phyloP scores from a whole-genome alignment of 2,329 filamentous ascomycete genomes.

The Volutella citrinella region DNA sequence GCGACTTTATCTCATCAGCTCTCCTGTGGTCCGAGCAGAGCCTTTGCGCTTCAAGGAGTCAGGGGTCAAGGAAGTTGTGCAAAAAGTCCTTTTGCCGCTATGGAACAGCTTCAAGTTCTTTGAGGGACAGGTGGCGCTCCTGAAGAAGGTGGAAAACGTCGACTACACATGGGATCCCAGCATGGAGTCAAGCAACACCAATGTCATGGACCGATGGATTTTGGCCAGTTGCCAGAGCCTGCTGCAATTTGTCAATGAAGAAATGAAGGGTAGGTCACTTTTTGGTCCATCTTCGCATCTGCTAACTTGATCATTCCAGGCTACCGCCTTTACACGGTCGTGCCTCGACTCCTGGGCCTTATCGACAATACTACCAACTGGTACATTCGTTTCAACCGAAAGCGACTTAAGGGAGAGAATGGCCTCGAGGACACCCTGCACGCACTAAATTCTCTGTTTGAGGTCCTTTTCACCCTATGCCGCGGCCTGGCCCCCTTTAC shows the following conservation, averaged over 20 bases:
- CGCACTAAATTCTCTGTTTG: slow-evolving; percentile 90
- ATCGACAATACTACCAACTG: slow-evolving; percentile 98
- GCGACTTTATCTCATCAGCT: slow-evolving; percentile 94
- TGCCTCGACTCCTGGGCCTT: slow-evolving; percentile 75
- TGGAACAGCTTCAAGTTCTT: slow-evolving; percentile 99
- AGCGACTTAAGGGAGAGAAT: slow-evolving; percentile 85
- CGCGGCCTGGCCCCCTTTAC: slow-evolving; percentile 90
- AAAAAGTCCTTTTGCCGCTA: slow-evolving; percentile 82
- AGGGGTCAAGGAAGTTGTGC: slow-evolving; percentile 92
- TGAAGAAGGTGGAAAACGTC: slow-evolving; percentile 79
- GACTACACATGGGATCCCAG: slow-evolving; percentile 78
- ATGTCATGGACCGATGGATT: slow-evolving; percentile 97
- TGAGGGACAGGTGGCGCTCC: slow-evolving; percentile 76
- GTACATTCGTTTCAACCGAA: slow-evolving; percentile 95
- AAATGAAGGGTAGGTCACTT: slow-evolving; percentile 70
- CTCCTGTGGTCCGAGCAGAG: slow-evolving; percentile 88
- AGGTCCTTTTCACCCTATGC: slow-evolving; percentile 86
- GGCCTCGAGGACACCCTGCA: slow-evolving; percentile 83
- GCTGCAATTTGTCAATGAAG: slow-evolving; percentile 85
- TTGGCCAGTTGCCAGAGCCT: slow-evolving; percentile 88
- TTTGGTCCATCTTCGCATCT: no score
- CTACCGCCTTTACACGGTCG: slow-evolving; percentile 85
- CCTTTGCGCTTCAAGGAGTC: slow-evolving; percentile 87
- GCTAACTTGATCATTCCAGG: slow-evolving; percentile 32
- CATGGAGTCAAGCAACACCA: slow-evolving; percentile 72